Base-by-base conservation (phyloP, 1,284 basidiomycete species). In the Xerocomus nothofagi region DNA sequence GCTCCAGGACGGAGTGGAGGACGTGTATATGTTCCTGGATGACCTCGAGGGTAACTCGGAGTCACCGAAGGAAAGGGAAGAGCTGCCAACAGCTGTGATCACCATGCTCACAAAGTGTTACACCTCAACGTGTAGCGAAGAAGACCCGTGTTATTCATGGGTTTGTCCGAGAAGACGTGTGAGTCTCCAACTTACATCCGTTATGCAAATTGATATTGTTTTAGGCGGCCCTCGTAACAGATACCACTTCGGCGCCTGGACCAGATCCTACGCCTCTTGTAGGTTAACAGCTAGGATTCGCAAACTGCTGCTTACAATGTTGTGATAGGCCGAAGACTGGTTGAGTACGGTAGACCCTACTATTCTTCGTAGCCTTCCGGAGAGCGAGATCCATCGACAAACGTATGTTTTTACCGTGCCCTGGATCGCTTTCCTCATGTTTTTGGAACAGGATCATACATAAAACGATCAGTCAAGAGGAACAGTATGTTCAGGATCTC, bases 1-100 rank as follows among this genome's bases (percentile, higher is more conserved):
- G 1, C 71, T 98, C 39, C 85, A 88, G 51, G 96, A 98, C 63
- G 88, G 92, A 5, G 88, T 94, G 3, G 94, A 97, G 59, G 93
- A 97, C 59, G 93, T 98, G 6, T 98, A 93, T 71, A 93, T 92
- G 80, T 98, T 99, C 73, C 77, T 94, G 69, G 93, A 93, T 55
- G 94, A 97, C 59, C 80, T 85, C 54, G 87, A 87, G 49, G 84
- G 85, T 47, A 68, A 68, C 17, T 79, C 81, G 2, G 82, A 84
- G 51, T 70, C 74, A 1, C 76, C 67, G 43, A 75, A 70, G 53
- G 80, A 87, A 60, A 75, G 79, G 45, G 86, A 87, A 54, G 93
- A 94, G 62, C 71, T 97, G 6, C 94, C 94, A 0, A 93, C 88
- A 0, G 89, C 86, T 6, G 87, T 94, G 5, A 77, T 91, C 41